These are phyloP conservation scores for Phytophthora cactorum DNA, from an alignment of 352 stramenopile genomes.

Conservation along the genomic window DNA sequence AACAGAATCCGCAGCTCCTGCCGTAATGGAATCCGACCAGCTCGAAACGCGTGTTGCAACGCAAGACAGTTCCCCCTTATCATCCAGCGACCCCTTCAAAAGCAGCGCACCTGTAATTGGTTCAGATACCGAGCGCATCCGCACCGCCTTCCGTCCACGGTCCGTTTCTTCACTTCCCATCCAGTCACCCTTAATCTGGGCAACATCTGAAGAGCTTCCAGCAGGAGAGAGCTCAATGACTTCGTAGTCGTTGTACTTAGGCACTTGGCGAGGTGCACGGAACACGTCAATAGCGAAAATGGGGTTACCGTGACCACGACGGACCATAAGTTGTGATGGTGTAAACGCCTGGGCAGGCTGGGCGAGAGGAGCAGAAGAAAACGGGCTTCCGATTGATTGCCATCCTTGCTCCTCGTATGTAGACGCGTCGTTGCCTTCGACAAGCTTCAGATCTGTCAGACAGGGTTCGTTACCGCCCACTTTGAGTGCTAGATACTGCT, in stretches of 20 bases:
- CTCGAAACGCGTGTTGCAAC: constrained; percentile 52
- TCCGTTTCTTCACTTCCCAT: constrained; percentile 80
- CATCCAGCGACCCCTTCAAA: constrained; percentile 70
- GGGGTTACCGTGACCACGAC: constrained; percentile 82
- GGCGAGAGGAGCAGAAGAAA: constrained; percentile 37
- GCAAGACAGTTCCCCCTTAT: constrained; percentile 74
- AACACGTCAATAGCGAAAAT: constrained; percentile 91
- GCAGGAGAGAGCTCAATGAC: constrained; percentile 73
- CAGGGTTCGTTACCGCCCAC: constrained; percentile 84
- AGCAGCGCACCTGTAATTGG: constrained; percentile 55
- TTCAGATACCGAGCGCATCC: constrained; percentile 68
- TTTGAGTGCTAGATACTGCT: constrained; percentile 86
- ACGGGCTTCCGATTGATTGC: constrained; percentile 71
- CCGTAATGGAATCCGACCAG: constrained; percentile 50
- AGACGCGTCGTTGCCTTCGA: constrained; percentile 50
- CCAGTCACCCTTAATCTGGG: constrained; percentile 71
- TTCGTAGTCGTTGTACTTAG: constrained; percentile 91
- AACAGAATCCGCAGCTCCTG: constrained; percentile 20
- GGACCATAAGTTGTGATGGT: constrained; percentile 70
- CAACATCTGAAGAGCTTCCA: constrained; percentile 18
- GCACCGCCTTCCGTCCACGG: constrained; percentile 62
- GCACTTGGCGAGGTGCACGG: constrained; percentile 79
- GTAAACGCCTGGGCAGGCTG: constrained; percentile 20
- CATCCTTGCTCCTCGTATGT: constrained; percentile 63
- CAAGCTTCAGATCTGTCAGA: constrained; percentile 78